Evolutionary conservation across 2,329 filamentous ascomycete genomes (phyloP), one percentile per base, ranked within the genome.

Genomic region (Alternaria atra): DNA sequence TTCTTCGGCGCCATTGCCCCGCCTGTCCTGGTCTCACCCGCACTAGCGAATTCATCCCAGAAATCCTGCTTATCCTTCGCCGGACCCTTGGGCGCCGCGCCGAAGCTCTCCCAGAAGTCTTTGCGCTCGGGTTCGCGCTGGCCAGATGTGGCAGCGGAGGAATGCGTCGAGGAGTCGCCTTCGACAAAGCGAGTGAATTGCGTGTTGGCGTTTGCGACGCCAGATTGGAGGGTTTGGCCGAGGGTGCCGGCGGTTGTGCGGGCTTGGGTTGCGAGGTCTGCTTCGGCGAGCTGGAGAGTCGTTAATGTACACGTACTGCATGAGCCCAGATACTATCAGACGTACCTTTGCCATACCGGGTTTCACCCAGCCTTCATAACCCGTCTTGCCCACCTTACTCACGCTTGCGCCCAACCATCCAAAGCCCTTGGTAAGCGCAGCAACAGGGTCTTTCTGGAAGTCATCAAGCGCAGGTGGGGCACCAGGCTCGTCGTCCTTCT

Each of bases 371-470:
- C 90, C 88, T 68, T 95, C 91, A 77, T 97, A 97, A 25, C 97
- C 90, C 15, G 88, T 92, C 84, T 97, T 96, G 37, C 94, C 95
- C 66, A 92, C 91, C 84, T 95, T 97, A 27, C 89, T 89, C 42
- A 98, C 93, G 12, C 92, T 93, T 34, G 88, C 91, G 17, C 93
- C 87, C 74, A 98, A 93, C 93, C 95, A 98, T 8, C 94, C 94
- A 73, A 98, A 96, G 0, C 94, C 92, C 80, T 97, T 97, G 29
- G 89, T 93, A 70, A 99, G 80, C 15, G 94, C 93, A 1, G 88
- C 94, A 64, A 98, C 84, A 0, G 95, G 94, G 76, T 99, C 95
- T 75, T 90, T 91, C 79, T 97, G 93, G 74, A 98, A 87, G 55
- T 98, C 94, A 55, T 95, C 90, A n/a, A 95, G 82, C 12, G 88